These are phyloP conservation scores for Mycena olivaceomarginata DNA, from an alignment of 768 basidiomycete genomes.

Conservation along the genomic window DNA sequence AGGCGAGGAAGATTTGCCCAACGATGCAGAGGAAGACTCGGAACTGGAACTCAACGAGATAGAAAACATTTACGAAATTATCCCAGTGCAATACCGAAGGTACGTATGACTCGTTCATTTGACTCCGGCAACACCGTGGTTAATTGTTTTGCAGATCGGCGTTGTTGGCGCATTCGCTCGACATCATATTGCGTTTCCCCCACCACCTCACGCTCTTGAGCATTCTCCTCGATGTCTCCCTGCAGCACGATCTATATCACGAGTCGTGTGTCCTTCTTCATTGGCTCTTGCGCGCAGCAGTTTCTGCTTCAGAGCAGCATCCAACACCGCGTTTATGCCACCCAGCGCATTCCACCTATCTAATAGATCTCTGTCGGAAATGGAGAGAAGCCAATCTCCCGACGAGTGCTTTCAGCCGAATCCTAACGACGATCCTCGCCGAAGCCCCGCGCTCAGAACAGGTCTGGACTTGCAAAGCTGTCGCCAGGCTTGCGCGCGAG, in stretches of 20 bases:
- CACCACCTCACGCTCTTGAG: constrained; percentile 69
- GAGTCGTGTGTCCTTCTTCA: constrained; percentile 67
- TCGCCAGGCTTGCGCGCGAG: constrained; percentile 22
- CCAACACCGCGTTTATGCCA: constrained; percentile 59
- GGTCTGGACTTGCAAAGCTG: constrained; percentile 34
- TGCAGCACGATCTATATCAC: constrained; percentile 62
- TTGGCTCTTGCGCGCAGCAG: constrained; percentile 61
- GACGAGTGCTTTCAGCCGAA: constrained; percentile 54
- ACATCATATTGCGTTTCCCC: constrained; percentile 67
- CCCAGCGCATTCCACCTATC: constrained; percentile 67
- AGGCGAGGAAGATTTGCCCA: constrained; percentile 45
- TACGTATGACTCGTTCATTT: constrained; percentile 48
- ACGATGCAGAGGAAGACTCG: constrained; percentile 48
- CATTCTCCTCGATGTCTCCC: constrained; percentile 70
- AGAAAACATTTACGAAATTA: constrained; percentile 68
- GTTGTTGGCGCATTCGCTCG: constrained; percentile 72
- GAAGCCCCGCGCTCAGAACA: constrained; percentile 30
- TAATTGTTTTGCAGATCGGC: constrained; percentile 59
- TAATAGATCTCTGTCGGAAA: constrained; percentile 63
- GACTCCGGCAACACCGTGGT: neutral
- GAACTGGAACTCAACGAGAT: constrained; percentile 51
- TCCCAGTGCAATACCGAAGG: constrained; percentile 74
- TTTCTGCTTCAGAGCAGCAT: constrained; percentile 51
- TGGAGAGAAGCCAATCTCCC: constrained; percentile 58
- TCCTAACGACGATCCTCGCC: constrained; percentile 56